Percentiles rank a stretch among this genome's conserved stretches.
Conservation (phyloP, 805 yeast species). For the Metschnikowia lochheadii region DNA sequence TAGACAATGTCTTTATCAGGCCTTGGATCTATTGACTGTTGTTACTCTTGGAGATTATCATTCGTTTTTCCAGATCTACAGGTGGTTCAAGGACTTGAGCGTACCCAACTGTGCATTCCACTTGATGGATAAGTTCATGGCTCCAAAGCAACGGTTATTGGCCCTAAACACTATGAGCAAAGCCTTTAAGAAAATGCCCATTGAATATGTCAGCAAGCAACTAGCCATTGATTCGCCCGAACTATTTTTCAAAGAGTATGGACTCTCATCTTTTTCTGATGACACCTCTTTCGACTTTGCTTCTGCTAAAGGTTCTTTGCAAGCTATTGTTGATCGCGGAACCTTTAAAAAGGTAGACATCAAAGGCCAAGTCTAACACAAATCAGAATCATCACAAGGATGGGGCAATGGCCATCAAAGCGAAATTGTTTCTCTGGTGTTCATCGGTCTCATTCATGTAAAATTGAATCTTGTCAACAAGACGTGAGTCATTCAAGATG, state of each 20-base stretch:
- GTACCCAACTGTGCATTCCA: conserved; percentile 12
- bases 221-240: conserved; percentile 5
- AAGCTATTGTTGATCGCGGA: conserved; percentile 30
- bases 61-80: conserved; percentile 34
- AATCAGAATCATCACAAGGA: neutral
- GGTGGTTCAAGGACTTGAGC: conserved; percentile 5
- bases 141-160: conserved; percentile 15
- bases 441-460: conserved; percentile 65
- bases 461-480: conserved; percentile 55
- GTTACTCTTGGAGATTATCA: conserved; percentile 13
- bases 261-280: conserved; percentile 29
- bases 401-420: conserved; percentile 74
- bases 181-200: conserved; percentile 16
- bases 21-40: conserved; percentile 10
- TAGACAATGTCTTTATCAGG: conserved; percentile 10
- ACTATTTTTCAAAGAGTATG: conserved; percentile 21
- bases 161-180: conserved; percentile 17
- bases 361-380: conserved; percentile 69
- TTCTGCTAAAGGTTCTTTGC: conserved; percentile 32
- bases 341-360: conserved; percentile 68
- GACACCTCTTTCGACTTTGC: conserved; percentile 29
- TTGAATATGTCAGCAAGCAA: conserved; percentile 4
- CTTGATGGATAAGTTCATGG: conserved; percentile 14
- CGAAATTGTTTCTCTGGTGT: conserved; percentile 57
- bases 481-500: conserved; percentile 48